Base-by-base conservation (phyloP, 768 basidiomycete genomes). In the Filobasidium wieringae region DNA sequence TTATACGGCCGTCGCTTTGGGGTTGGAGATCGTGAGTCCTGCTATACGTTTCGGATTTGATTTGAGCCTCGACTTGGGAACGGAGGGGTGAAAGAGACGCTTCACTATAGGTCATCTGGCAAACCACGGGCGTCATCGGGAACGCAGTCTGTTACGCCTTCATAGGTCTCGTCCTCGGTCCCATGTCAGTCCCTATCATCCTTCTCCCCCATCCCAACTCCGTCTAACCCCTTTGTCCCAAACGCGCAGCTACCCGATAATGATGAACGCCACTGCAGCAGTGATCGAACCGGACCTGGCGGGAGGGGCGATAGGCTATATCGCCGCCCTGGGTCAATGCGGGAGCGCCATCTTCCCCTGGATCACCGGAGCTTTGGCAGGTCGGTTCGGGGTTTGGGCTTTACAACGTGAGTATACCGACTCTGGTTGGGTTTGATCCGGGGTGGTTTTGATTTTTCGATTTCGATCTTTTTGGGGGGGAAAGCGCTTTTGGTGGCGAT, bases 211-310 rank as follows among this genome's bases (percentile, higher is more conserved):
- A 31, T 29, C 30, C 3, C 17, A 30, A 24, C 4, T 4, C n/a
- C 30, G 29, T 3, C 9, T 30, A 17, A 7, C 30, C 32, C 4
- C 2, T 55, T 40, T 36, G n/a, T n/a, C n/a, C 11, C 34, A 30
- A 6, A 12, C 17, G 14, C 5, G 15, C 52, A 53, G 52, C 74
- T 80, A 78, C 58, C 80, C 79, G 1, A 77, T 80, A 57, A 77
- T 81, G 8, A 82, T 89, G 81, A 86, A 84, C 66, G 80, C 85
- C 41, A 76, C 83, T 0, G 79, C 81, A 6, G 78, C 81, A 1
- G 77, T 88, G 53, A 72, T 91, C 8, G 88, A 88, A 6, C 77
- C 78, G 7, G 83, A 83, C 79, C 76, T 90, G 8, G 77, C 87
- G 24, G 79, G 78, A 0, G 81, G 80, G 39, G 69, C 74, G n/a